These are phyloP conservation scores for Sapria himalayana DNA, from an alignment of 345 rosid species.

Conservation along the genomic window DNA sequence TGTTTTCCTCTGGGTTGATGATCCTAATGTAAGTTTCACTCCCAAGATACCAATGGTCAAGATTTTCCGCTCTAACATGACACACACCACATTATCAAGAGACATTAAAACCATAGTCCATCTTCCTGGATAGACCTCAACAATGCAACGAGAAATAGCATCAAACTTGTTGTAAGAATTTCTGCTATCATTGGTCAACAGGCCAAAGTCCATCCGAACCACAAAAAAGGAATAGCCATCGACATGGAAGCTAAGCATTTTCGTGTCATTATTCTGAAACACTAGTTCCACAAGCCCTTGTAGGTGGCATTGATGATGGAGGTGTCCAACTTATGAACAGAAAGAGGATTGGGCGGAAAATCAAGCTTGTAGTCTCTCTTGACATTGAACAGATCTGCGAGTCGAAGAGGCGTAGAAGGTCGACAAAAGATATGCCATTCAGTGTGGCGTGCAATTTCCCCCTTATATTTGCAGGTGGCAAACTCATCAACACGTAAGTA, in stretches of 20 bases:
- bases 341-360: slow-evolving; percentile 61
- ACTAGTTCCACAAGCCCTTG: slow-evolving; percentile 90
- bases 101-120: slow-evolving; percentile 89
- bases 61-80: slow-evolving; percentile 92
- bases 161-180: slow-evolving; percentile 99
- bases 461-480: slow-evolving; percentile 41
- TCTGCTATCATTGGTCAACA: slow-evolving; percentile 91
- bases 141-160: slow-evolving; percentile 55
- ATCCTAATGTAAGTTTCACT: slow-evolving; percentile 89
- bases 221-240: slow-evolving; percentile 89
- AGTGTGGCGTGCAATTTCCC: slow-evolving; percentile 59
- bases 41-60: slow-evolving; percentile 95
- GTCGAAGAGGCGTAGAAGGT: slow-evolving; percentile 91
- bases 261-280: slow-evolving; percentile 90
- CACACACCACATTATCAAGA: slow-evolving; percentile 93
- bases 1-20: slow-evolving; percentile 70
- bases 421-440: slow-evolving; percentile 59
- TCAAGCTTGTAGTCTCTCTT: slow-evolving; percentile 83
- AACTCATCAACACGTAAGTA: slow-evolving; percentile 51
- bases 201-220: slow-evolving; percentile 95
- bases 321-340: slow-evolving; percentile 52
- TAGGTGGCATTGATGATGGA: slow-evolving; percentile 86
- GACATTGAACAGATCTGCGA: slow-evolving; percentile 66
- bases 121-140: slow-evolving; percentile 90
- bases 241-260: slow-evolving; percentile 80